Evolutionary conservation across 2,329 filamentous ascomycete genomes (phyloP).

Genomic region (Alternaria triticimaculans): DNA sequence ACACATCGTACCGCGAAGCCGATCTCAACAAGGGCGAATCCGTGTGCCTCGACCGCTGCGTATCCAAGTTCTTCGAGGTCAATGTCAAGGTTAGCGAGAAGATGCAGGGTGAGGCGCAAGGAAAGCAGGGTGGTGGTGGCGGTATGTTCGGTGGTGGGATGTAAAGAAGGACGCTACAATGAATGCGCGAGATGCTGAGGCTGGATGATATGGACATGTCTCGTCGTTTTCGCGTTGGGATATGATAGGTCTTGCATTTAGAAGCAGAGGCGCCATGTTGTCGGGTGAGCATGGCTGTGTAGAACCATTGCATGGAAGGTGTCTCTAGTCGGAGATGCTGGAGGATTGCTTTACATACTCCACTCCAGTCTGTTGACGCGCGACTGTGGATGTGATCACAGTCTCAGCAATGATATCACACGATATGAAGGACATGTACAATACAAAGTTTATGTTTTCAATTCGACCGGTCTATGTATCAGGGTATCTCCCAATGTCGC

Average conservation of each 20-base stretch:
- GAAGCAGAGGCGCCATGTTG: neutral
- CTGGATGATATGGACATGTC: neutral
- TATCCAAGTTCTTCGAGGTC: slow-evolving; percentile 97
- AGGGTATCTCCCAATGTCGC: neutral
- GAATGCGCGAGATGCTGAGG: neutral
- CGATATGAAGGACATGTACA: slow-evolving; percentile 17
- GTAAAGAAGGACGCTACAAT: slow-evolving; percentile 11
- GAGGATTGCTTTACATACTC: neutral
- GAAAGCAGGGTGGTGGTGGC: slow-evolving; percentile 51
- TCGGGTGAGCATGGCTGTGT: neutral
- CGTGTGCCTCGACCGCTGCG: slow-evolving; percentile 97
- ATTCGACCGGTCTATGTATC: neutral
- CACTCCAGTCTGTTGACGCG: neutral
- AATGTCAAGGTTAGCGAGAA: slow-evolving; percentile 97
- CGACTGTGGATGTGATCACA: neutral
- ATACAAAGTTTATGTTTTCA: slow-evolving; percentile 19
- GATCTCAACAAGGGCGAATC: slow-evolving; percentile 99
- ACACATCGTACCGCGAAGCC: slow-evolving; percentile 88
- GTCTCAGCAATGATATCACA: neutral
- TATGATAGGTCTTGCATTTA: neutral
- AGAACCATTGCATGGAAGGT: neutral
- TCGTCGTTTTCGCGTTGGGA: neutral
- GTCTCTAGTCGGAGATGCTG: neutral
- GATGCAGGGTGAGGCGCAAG: slow-evolving; percentile 85
- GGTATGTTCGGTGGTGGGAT: slow-evolving; percentile 40